Percentiles rank a stretch among this genome's conserved stretches.
phyloP scores from a whole-genome alignment of 2,329 filamentous ascomycete species.

The Talaromyces amestolkiae region DNA sequence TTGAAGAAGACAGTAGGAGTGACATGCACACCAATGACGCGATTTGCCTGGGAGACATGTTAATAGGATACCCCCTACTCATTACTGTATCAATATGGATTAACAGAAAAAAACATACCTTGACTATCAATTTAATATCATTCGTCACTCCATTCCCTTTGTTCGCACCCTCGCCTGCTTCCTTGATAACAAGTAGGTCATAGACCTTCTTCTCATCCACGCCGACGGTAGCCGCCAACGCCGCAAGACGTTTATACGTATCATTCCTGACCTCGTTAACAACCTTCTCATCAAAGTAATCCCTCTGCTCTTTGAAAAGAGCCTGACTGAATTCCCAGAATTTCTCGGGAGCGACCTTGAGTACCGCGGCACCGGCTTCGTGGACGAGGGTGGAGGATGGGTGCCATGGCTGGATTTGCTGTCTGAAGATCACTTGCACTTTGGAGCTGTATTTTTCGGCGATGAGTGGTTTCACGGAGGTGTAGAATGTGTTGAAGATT shows the following conservation, averaged over 20 bases:
- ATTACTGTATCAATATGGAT: conserved; percentile 5
- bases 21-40: conserved; percentile 80
- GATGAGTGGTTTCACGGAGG: conserved; percentile 63
- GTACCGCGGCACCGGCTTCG: conserved; percentile 79
- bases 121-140: conserved; percentile 80
- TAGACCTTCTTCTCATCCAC: conserved; percentile 70
- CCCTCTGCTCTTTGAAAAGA: conserved; percentile 67
- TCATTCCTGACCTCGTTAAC: conserved; percentile 80
- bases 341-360: conserved; percentile 64
- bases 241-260: conserved; percentile 76
- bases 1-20: conserved; percentile 88
- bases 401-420: conserved; percentile 94
- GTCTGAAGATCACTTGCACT: conserved; percentile 78
- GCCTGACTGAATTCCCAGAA: conserved; percentile 78
- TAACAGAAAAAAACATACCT: conserved; percentile 49
- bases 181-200: conserved; percentile 64
- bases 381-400: conserved; percentile 70
- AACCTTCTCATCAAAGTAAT: conserved; percentile 81
- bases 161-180: conserved; percentile 67
- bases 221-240: conserved; percentile 66
- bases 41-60: conserved; percentile 47
- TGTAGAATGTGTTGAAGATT: conserved; percentile 74
- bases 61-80: conserved; percentile 10
- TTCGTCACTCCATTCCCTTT: conserved; percentile 76
- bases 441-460: conserved; percentile 57